These are phyloP conservation scores for Beauveria brongniartii DNA, from an alignment of 2,329 filamentous ascomycete species.

Conservation along the genomic window DNA sequence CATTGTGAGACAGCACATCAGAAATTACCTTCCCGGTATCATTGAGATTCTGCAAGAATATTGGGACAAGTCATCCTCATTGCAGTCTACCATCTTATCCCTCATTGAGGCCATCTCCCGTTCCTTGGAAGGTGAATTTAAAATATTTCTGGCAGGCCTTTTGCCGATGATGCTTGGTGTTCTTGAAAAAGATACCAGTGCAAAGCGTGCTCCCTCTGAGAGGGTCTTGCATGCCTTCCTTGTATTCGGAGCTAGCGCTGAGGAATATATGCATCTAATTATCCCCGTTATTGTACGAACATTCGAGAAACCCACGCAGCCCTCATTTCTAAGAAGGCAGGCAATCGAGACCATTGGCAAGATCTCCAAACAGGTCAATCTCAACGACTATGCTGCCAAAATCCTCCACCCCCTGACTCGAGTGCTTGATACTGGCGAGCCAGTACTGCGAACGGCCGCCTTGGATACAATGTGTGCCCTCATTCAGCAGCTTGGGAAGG, in stretches of 20 bases:
- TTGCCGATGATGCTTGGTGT: conserved; percentile 91
- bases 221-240: conserved; percentile 90
- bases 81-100: conserved; percentile 86
- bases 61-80: conserved; percentile 71
- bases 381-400: conserved; percentile 92
- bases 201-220: conserved; percentile 74
- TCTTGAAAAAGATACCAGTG: conserved; percentile 74
- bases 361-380: conserved; percentile 89
- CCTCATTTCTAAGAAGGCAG: conserved; percentile 68
- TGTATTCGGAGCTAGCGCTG: conserved; percentile 88
- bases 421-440: conserved; percentile 67
- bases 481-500: conserved; percentile 91
- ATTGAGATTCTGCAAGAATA: conserved; percentile 81
- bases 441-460: conserved; percentile 67
- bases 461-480: conserved; percentile 91
- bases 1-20: conserved; percentile 93
- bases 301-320: conserved; percentile 83
- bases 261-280: conserved; percentile 99
- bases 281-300: conserved; percentile 90
- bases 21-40: conserved; percentile 81
- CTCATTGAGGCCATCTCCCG: conserved; percentile 90
- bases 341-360: conserved; percentile 94
- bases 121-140: conserved; percentile 95
- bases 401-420: conserved; percentile 91
- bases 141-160: conserved; percentile 83